Evolutionary conservation across 345 rosid species (phyloP).

Genomic region (Brassica nigra): DNA sequence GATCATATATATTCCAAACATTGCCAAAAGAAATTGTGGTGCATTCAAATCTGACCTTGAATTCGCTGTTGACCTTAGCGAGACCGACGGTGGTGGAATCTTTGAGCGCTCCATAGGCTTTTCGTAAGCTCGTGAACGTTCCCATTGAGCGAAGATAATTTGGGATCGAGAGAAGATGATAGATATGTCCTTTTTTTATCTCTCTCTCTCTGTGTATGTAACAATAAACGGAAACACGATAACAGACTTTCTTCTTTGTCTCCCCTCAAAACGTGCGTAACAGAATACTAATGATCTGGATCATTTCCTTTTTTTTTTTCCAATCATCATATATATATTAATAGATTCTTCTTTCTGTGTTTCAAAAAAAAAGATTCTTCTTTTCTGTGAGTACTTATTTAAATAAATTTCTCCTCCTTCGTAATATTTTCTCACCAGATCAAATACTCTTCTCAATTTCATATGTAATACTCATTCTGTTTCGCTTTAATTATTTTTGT

Average conservation of each 20-base stretch:
- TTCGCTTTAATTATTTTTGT: too few species aligned
- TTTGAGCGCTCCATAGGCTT: conserved; percentile 96
- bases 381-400: neutral
- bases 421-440: neutral
- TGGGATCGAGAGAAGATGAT: conserved; percentile 1
- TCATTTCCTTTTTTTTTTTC: neutral
- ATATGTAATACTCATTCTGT: too few species aligned
- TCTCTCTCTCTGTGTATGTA: neutral
- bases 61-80: conserved; percentile 98
- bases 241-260: conserved; percentile 23
- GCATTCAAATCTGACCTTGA: conserved; percentile 57
- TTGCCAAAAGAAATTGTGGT: neutral
- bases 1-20: neutral
- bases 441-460: neutral
- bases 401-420: neutral
- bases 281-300: conserved; percentile 35
- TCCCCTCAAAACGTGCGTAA: conserved; percentile 45
- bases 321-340: neutral
- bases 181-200: neutral
- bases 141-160: conserved; percentile 50
- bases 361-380: neutral
- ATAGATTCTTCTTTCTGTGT: neutral
- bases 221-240: conserved; percentile 2
- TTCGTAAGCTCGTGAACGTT: conserved; percentile 76
- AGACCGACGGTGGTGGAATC: conserved; percentile 97